Base-by-base conservation (phyloP, 805 yeast genomes). In the Saturnispora saitoi region DNA sequence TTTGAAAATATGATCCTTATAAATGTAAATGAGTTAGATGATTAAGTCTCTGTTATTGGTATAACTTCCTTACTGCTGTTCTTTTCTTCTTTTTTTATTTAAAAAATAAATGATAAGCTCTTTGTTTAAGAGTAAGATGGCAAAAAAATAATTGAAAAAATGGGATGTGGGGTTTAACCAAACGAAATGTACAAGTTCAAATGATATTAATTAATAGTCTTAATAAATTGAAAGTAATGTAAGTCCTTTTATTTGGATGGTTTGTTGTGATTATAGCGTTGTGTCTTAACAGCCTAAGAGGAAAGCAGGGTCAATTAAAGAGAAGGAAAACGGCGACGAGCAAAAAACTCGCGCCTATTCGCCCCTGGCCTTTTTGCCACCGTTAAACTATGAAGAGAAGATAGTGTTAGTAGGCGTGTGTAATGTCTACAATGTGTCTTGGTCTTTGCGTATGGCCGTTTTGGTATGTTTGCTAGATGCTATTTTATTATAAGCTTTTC, bases 241-340 rank as follows among this genome's bases (percentile, higher is more conserved):
- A 19, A 22, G 17, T 19, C 38, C 19, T 20, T 12, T 10, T 34
- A 20, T 19, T 9, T 17, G 38, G 38, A 15, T 34, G 6, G 15
- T 11, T 22, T 37, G 41, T 12, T 9, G 17, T 22, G 41, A 37
- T 12, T 22, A 22, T 37, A 37, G 41, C 14, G 39, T 12, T 20
- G 17, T 37, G 38, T 37, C 19, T 22, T 22, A 12, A n/a, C 15
- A 12, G 15, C 11, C 28, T 22, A 37, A 11, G 29, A 37, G 29
- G 26, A 37, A 30, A 30, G 32, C 32, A 30, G 12, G 14, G 26
- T 22, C 29, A 37, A 37, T 20, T 37, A 37, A 37, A 12, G 24
- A 37, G 39, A 22, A 22, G 41, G 41, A 37, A 37, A 37, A 37
- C 41, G 41, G 41, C 41, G 29, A 37, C 38, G 38, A 34, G 38